Evolutionary conservation across 148 eudicot genomes (phyloP).

Genomic region (Rhododendron molle): DNA sequence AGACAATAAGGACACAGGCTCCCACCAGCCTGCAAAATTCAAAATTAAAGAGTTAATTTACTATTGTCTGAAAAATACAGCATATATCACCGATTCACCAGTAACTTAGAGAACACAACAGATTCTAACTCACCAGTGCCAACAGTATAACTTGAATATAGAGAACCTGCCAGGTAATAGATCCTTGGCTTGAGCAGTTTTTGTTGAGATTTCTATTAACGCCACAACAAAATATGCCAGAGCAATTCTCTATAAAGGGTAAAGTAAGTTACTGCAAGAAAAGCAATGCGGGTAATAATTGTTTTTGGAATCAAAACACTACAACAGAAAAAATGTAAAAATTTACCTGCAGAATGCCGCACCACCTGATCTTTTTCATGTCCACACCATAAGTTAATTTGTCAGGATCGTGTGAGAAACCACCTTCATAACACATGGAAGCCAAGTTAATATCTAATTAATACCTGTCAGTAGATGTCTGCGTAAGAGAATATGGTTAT

Average conservation of each 20-base stretch:
- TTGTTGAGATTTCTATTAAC: conserved; percentile 57
- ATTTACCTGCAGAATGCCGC: conserved; percentile 87
- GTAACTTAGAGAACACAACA: neutral
- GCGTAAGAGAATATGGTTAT: neutral
- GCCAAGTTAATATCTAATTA: conserved; percentile 3
- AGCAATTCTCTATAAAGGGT: conserved; percentile 73
- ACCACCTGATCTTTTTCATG: conserved; percentile 79
- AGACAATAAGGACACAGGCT: conserved; percentile 51
- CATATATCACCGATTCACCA: neutral
- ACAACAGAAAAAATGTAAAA: neutral
- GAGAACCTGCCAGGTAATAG: conserved; percentile 36
- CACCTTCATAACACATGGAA: conserved; percentile 42
- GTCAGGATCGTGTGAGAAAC: conserved; percentile 82
- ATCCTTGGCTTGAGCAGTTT: conserved; percentile 24
- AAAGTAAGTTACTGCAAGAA: neutral
- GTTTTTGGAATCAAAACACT: neutral
- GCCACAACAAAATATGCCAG: conserved; percentile 77
- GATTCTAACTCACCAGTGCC: conserved; percentile 61
- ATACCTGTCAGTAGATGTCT: neutral
- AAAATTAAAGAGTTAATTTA: neutral
- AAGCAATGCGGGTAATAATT: neutral
- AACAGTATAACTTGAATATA: conserved; percentile 52
- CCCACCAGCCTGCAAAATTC: conserved; percentile 59
- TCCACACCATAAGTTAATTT: conserved; percentile 79
- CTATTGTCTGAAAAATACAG: neutral